These are phyloP conservation scores for Xylariaceae sp. DNA, from an alignment of 2,329 filamentous ascomycete species.

Conservation along the genomic window DNA sequence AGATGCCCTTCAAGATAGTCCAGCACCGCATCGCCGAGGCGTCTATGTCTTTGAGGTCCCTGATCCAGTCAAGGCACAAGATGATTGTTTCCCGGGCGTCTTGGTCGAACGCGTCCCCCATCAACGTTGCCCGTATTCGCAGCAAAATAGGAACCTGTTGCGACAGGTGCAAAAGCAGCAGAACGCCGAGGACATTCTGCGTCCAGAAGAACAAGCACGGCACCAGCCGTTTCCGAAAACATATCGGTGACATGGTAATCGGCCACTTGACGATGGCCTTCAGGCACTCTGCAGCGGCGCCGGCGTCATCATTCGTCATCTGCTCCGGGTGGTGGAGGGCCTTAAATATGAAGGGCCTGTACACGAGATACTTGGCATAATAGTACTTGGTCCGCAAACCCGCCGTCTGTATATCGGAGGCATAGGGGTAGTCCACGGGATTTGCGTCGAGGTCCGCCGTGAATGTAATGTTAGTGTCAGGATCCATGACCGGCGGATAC, in stretches of 20 bases:
- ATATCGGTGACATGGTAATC: conserved; percentile 48
- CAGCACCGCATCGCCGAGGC: conserved; percentile 49
- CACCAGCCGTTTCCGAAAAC: conserved; percentile 49
- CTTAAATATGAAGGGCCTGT: conserved; percentile 53
- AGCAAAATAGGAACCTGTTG: conserved; percentile 42
- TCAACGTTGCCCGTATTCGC: conserved; percentile 40
- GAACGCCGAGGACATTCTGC: conserved; percentile 51
- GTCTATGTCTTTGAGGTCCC: conserved; percentile 48
- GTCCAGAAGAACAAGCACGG: conserved; percentile 55
- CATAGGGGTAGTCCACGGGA: conserved; percentile 40
- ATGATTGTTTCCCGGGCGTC: conserved; percentile 41
- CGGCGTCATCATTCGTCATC: conserved; percentile 45
- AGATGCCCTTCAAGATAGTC: conserved; percentile 41
- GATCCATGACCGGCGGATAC: conserved; percentile 17
- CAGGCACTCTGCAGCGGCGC: conserved; percentile 49
- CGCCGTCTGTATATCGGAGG: conserved; percentile 49
- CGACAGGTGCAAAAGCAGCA: conserved; percentile 49
- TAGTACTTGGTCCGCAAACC: conserved; percentile 51
- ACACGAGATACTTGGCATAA: conserved; percentile 49
- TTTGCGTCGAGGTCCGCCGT: conserved; percentile 36
- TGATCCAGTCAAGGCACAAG: conserved; percentile 52
- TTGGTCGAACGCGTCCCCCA: conserved; percentile 41
- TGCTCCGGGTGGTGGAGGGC: conserved; percentile 49
- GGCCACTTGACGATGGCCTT: conserved; percentile 53
- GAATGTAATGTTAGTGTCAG: conserved; percentile 32